Conservation (phyloP, 768 basidiomycete species). For the Russula olivacea region DNA sequence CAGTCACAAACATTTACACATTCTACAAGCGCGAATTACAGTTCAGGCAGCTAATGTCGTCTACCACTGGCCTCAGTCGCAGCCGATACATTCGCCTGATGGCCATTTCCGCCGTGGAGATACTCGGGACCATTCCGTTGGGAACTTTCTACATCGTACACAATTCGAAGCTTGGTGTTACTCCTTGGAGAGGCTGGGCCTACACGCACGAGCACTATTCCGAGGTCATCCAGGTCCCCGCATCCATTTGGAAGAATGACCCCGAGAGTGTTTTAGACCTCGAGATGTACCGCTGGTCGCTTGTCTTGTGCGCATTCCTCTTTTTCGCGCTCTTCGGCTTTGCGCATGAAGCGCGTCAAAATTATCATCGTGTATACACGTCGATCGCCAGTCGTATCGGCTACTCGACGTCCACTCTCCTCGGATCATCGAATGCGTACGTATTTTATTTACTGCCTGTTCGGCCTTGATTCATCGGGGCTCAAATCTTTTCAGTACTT, state of each 20-base stretch:
- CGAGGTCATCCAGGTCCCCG: slow-evolving; percentile 36
- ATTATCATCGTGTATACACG: neutral
- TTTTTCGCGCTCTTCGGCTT: slow-evolving; percentile 1
- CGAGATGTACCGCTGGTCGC: neutral
- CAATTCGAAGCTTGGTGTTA: neutral
- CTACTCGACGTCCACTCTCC: neutral
- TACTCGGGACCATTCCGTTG: neutral
- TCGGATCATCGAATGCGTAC: neutral
- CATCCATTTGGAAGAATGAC: slow-evolving; percentile 36
- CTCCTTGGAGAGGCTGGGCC: slow-evolving; percentile 40
- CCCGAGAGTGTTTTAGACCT: neutral
- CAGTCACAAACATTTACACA: slow-evolving; percentile 28
- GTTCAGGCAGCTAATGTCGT: slow-evolving; percentile 25
- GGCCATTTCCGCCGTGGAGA: neutral
- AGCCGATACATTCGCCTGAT: neutral
- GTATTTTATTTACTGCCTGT: neutral
- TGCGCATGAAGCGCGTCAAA: neutral
- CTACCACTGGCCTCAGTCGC: slow-evolving; percentile 34
- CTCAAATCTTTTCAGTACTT: neutral
- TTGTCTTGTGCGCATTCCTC: neutral
- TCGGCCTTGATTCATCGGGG: neutral
- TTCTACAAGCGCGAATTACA: slow-evolving; percentile 28
- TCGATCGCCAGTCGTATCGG: slow-evolving; percentile 27
- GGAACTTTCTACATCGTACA: neutral
- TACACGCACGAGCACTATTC: slow-evolving; percentile 45